Percentiles rank a stretch among this genome's conserved stretches.
These are phyloP conservation scores for Apiotrichum siamense DNA, from an alignment of 1,284 basidiomycete genomes.

Conservation along the genomic window DNA sequence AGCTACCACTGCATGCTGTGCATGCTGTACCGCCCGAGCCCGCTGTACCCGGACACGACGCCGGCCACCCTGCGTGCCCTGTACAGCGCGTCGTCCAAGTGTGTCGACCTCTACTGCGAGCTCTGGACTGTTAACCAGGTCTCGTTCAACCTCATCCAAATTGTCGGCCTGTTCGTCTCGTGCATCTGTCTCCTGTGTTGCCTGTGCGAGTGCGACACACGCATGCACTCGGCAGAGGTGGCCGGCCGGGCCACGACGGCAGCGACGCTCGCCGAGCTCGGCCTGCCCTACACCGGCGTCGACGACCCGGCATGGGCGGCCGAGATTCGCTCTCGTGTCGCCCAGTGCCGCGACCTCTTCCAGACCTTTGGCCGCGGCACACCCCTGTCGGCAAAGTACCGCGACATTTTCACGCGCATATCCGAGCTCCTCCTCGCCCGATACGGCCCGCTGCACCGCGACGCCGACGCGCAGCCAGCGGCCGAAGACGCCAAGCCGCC, in stretches of 20 bases:
- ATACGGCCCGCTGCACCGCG: constrained; percentile 14
- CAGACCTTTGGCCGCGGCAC: constrained; percentile 25
- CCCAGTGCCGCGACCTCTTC: constrained; percentile 28
- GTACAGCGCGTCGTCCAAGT: constrained; percentile 19
- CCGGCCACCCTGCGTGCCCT: constrained; percentile 19
- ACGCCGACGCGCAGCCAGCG: neutral
- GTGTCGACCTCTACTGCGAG: constrained; percentile 29
- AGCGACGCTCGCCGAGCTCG: constrained; percentile 8
- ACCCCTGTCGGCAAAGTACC: constrained; percentile 23
- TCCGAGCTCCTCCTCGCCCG: constrained; percentile 19
- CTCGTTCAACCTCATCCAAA: constrained; percentile 30
- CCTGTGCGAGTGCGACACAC: constrained; percentile 30
- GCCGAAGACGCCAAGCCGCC: neutral
- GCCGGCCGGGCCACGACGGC: neutral
- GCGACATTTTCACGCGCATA: constrained; percentile 22
- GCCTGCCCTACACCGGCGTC: constrained; percentile 10
- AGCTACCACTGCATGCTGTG: constrained; percentile 28
- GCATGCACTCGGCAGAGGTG: constrained; percentile 11
- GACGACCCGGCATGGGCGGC: constrained; percentile 19
- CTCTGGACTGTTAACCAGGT: constrained; percentile 26
- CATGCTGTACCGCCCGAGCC: constrained; percentile 30
- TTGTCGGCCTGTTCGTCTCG: constrained; percentile 25
- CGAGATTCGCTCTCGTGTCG: constrained; percentile 22
- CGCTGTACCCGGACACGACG: constrained; percentile 25
- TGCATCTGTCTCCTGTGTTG: constrained; percentile 32